Evolutionary conservation across 441 rosid species (phyloP), one percentile per base, ranked within the genome.

Genomic region (Euphorbia schlechtendalii): DNA sequence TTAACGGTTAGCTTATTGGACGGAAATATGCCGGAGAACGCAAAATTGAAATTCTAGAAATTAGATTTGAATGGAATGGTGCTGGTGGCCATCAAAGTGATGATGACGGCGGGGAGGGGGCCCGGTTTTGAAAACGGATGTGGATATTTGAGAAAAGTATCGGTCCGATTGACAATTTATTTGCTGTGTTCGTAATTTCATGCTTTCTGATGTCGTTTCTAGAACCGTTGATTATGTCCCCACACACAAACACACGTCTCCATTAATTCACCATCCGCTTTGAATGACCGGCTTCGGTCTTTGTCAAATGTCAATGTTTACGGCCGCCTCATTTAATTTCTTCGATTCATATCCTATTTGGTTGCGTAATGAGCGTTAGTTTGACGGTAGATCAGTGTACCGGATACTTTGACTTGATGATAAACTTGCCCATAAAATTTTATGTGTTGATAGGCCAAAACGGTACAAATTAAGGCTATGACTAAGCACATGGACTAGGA

Each of bases 291-390:
- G 49, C 14, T 41, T 4, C 40, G n/a, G n/a, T n/a, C n/a, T n/a
- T 36, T 36, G 54, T 65, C 40, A 28, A 41, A 10, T 41, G 69
- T 65, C 62, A 56, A 65, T 56, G 56, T 43, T 65, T 9, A 11
- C 12, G 69, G 61, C 69, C 46, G 27, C 52, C 24, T 10, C 48
- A 30, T 24, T 65, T 65, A 22, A 40, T 32, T 24, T 24, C n/a
- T 2, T 5, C 58, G 27, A 4, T 9, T 51, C 20, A 0, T 3
- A 9, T n/a, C 12, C 54, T 14, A 22, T 43, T 55, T 40, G 24
- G 57, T n/a, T 9, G 24, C 61, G 25, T 27, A 45, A 12, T 45
- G 49, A 45, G n/a, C 49, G 14, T 45, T 45, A 40, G 11, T 12
- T 40, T 40, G 45, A 40, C n/a, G n/a, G n/a, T n/a, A n/a, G n/a